These are phyloP conservation scores for Cyclostephanos tholiformis DNA, from an alignment of 108 stramenopile species.

Conservation along the genomic window DNA sequence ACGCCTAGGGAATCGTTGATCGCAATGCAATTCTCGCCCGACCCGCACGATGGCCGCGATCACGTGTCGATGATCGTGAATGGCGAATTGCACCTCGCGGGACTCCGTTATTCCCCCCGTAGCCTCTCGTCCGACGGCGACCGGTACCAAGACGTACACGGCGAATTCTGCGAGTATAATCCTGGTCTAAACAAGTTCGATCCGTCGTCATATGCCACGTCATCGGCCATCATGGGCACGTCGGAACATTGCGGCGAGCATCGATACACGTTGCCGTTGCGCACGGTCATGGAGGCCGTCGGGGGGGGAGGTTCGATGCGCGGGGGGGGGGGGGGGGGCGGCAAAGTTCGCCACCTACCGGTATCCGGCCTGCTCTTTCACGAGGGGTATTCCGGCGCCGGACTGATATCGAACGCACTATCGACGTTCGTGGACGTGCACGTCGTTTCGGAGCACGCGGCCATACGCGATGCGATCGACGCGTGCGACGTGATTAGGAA, in stretches of 20 bases:
- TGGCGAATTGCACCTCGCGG: not conserved
- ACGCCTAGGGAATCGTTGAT: not conserved
- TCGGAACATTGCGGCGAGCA: slow-evolving; percentile 22
- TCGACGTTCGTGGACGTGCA: not conserved
- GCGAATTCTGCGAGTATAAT: slow-evolving; percentile 23
- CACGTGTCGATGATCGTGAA: slow-evolving; percentile 5
- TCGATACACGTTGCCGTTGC: slow-evolving; percentile 14
- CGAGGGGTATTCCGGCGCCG: slow-evolving; percentile 15
- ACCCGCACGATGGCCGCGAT: slow-evolving; percentile 14
- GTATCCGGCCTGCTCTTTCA: slow-evolving; percentile 12
- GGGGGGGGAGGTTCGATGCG: no score
- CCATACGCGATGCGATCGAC: slow-evolving; percentile 8
- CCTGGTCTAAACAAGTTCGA: not conserved
- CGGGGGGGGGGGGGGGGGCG: not conserved
- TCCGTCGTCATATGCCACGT: slow-evolving; percentile 12
- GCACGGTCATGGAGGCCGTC: slow-evolving; percentile 6
- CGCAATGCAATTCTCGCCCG: slow-evolving; percentile 10
- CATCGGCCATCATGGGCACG: not conserved
- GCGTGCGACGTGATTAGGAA: slow-evolving; percentile 18
- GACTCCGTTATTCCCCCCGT: slow-evolving; percentile 1
- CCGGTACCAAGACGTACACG: slow-evolving; percentile 3
- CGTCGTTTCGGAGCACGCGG: slow-evolving; percentile 16
- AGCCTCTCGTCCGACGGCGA: not conserved
- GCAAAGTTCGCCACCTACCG: not conserved
- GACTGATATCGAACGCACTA: slow-evolving; percentile 7